Percentiles rank a stretch among this genome's conserved stretches.
phyloP scores from a whole-genome alignment of 352 stramenopile species.

The Globisporangium mamillatum region DNA sequence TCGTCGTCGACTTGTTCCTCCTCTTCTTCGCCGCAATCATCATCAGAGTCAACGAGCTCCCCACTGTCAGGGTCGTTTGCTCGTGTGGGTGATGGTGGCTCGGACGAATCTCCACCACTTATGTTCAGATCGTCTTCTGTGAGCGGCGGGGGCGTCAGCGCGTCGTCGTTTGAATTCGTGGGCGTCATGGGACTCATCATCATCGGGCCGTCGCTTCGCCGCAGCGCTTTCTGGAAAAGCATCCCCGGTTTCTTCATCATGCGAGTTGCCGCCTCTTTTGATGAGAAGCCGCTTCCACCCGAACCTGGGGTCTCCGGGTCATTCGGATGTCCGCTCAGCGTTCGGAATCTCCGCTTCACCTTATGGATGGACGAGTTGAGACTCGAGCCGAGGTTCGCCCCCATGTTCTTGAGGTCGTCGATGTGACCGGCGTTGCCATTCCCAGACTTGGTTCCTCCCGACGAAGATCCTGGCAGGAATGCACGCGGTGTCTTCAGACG shows the following conservation, averaged over 20 bases:
- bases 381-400: constrained; percentile 68
- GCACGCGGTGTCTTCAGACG: constrained; percentile 47
- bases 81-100: constrained; percentile 8
- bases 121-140: constrained; percentile 16
- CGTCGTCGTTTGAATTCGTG: constrained; percentile 25
- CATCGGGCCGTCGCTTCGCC: constrained; percentile 14
- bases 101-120: constrained; percentile 13
- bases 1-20: constrained; percentile 14
- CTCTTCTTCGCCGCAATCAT: constrained; percentile 3
- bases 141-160: constrained; percentile 27
- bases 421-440: constrained; percentile 35
- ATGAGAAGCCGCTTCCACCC: constrained; percentile 14
- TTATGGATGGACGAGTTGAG: constrained; percentile 71
- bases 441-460: constrained; percentile 9
- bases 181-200: constrained; percentile 18
- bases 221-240: constrained; percentile 60
- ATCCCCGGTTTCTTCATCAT: constrained; percentile 73
- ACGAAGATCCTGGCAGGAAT: constrained; percentile 25
- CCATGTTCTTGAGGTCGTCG: constrained; percentile 74
- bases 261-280: constrained; percentile 41
- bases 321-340: constrained; percentile 52
- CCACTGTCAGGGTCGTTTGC: neutral
- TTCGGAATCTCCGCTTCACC: constrained; percentile 69
- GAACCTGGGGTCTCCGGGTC: constrained; percentile 23
- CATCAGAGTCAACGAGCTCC: constrained; percentile 5